These are phyloP conservation scores for Sporobolomyces roseus DNA, from an alignment of 768 basidiomycete genomes.

Conservation along the genomic window DNA sequence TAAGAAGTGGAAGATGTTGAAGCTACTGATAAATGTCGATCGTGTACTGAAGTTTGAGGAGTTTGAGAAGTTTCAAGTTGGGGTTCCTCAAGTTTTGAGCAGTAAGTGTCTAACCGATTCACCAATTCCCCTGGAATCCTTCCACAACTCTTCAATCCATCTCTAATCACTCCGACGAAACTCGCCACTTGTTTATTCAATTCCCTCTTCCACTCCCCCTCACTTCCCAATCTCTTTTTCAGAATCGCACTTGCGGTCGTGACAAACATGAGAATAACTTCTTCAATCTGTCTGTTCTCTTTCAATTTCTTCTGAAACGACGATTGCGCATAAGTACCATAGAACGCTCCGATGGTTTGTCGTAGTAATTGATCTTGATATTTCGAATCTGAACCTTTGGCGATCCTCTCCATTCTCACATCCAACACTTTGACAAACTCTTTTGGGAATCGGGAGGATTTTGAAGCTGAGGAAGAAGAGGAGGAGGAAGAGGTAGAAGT, in stretches of 20 bases:
- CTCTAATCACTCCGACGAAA: conserved; percentile 80
- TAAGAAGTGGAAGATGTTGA: conserved; percentile 37
- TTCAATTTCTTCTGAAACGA: conserved; percentile 84
- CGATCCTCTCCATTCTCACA: conserved; percentile 81
- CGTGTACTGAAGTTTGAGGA: conserved; percentile 48
- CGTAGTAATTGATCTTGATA: conserved; percentile 71
- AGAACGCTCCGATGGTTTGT: conserved; percentile 86
- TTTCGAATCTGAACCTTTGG: conserved; percentile 77
- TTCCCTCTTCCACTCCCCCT: conserved; percentile 82
- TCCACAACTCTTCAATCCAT: conserved; percentile 58
- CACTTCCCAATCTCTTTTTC: conserved; percentile 65
- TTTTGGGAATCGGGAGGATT: conserved; percentile 64
- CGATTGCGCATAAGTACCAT: conserved; percentile 79
- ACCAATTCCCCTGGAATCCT: conserved; percentile 73
- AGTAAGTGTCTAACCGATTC: conserved; percentile 75
- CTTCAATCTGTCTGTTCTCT: conserved; percentile 94
- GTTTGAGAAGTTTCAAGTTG: not conserved
- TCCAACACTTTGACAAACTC: conserved; percentile 87
- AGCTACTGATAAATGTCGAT: conserved; percentile 57
- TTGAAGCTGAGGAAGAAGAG: conserved; percentile 15
- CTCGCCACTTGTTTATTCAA: conserved; percentile 85
- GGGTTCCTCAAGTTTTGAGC: conserved; percentile 66
- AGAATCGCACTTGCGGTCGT: conserved; percentile 81
- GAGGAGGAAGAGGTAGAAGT: conserved; percentile 12
- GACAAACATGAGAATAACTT: conserved; percentile 92